These are phyloP conservation scores for Oryza nivara DNA, from an alignment of 176 grass and related monocot species.

Conservation along the genomic window DNA sequence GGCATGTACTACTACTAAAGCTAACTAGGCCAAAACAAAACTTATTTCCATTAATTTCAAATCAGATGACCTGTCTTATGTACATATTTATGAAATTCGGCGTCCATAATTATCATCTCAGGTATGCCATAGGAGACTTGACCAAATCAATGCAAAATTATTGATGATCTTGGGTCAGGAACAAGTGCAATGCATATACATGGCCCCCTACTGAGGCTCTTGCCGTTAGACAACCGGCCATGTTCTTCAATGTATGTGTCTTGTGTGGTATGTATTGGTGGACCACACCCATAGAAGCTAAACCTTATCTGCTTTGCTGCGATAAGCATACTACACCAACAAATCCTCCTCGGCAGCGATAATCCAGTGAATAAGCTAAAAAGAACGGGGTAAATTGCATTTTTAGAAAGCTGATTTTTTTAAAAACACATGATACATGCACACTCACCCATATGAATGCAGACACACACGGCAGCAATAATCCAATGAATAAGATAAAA, in stretches of 20 bases:
- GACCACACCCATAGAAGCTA: background rate
- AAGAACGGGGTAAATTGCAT: no score
- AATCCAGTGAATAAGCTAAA: no score
- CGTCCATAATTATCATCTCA: background rate
- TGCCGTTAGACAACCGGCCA: conserved; percentile 15
- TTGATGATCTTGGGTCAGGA: background rate
- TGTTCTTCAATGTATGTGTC: conserved; percentile 2
- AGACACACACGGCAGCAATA: no score
- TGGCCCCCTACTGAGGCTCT: background rate
- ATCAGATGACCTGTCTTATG: background rate
- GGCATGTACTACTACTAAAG: background rate
- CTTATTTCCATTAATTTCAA: background rate
- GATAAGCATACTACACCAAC: no score
- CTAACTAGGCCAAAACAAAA: background rate
- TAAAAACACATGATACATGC: no score
- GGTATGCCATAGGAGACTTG: background rate
- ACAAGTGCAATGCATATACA: background rate
- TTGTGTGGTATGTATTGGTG: background rate
- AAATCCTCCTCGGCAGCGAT: background rate
- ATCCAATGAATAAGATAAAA: no score
- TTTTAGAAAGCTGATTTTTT: no score
- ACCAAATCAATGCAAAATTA: background rate
- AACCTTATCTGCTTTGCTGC: background rate
- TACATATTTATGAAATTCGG: background rate
- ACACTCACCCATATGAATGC: no score